Evolutionary conservation across 129 eudicot genomes (phyloP), one percentile per base, ranked within the genome.

Genomic region (Calendula officinalis): DNA sequence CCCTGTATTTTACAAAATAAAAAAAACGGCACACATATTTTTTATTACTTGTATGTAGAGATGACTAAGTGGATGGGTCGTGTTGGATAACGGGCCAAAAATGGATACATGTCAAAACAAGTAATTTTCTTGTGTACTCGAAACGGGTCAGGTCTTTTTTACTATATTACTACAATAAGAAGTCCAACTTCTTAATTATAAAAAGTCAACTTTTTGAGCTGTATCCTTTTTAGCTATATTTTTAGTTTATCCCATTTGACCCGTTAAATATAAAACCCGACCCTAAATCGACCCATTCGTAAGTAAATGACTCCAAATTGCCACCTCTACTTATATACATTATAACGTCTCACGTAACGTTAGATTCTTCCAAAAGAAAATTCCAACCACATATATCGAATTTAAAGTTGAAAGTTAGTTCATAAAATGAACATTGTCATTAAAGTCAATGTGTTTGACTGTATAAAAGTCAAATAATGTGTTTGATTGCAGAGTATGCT

Each of bases 401-500:
- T 22, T 22, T 22, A 22, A 22, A 22, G 30, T 22, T 22, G 30
- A 22, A 22, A 22, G 30, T 22, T 22, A 22, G 30, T 22, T 22
- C 30, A 22, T 22, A 22, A 2, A 2, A 22, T 22, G 30, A 22
- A 22, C 30, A 22, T 22, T 22, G 30, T 22, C 3, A 40, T 60
- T 0, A 17, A 14, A 60, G 3, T 60, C 56, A 34, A 37, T 12
- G 10, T 65, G 33, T 46, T 34, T 50, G 36, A 60, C 44, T 55
- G 30, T 22, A 39, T 14, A 14, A 27, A 41, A 41, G 11, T 14
- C 40, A 30, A 46, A 38, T 10, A 38, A n/a, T 16, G 11, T 38
- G 22, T 60, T 42, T 44, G 15, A 2, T 73, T 76, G 66, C 80
- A 91, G 95, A 91, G 64, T 91, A 87, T 39, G 95, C 88, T 35